A percentile compares a stretch with the other conserved stretches of the same genome.
Conservation (phyloP, 1,139 yeast species). For the Trichomonascaceae sp. region DNA sequence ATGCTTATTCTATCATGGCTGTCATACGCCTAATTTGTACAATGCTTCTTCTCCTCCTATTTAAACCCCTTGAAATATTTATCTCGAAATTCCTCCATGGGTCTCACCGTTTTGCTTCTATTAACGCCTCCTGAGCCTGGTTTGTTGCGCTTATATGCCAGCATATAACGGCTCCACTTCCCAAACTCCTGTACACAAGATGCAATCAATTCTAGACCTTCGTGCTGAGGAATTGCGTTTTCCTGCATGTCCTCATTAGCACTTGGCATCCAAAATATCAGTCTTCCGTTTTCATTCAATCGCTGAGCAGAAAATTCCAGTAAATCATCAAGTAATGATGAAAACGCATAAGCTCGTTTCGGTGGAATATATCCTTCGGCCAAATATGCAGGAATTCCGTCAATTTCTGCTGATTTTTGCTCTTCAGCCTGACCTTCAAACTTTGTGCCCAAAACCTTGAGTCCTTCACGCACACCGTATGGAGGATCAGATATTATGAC, state of each 20-base stretch:
- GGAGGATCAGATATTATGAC: conserved; percentile 96
- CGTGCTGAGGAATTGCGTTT: conserved; percentile 75
- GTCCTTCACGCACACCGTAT: conserved; percentile 93
- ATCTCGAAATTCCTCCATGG: conserved; percentile 59
- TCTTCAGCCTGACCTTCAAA: conserved; percentile 65
- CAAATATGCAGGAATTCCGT: conserved; percentile 72
- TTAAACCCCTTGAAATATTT: conserved; percentile 72
- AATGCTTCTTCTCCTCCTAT: conserved; percentile 2
- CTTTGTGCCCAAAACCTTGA: conserved; percentile 84
- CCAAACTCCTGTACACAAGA: conserved; percentile 83
- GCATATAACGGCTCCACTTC: conserved; percentile 80
- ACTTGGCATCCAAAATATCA: conserved; percentile 98
- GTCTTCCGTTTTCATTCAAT: conserved; percentile 66
- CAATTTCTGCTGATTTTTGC: conserved; percentile 48
- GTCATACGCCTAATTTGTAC: too few species aligned
- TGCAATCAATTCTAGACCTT: conserved; percentile 60
- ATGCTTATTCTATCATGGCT: too few species aligned
- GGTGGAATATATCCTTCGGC: conserved; percentile 87
- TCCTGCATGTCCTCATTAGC: conserved; percentile 79
- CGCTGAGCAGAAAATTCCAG: conserved; percentile 65
- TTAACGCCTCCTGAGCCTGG: conserved; percentile 46
- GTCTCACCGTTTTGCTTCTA: conserved; percentile 20
- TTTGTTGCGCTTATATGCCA: conserved; percentile 51
- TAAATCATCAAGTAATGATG: conserved; percentile 68
- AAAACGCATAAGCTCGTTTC: conserved; percentile 81